Conservation (phyloP, 768 basidiomycete genomes). For the Collybiopsis luxurians region DNA sequence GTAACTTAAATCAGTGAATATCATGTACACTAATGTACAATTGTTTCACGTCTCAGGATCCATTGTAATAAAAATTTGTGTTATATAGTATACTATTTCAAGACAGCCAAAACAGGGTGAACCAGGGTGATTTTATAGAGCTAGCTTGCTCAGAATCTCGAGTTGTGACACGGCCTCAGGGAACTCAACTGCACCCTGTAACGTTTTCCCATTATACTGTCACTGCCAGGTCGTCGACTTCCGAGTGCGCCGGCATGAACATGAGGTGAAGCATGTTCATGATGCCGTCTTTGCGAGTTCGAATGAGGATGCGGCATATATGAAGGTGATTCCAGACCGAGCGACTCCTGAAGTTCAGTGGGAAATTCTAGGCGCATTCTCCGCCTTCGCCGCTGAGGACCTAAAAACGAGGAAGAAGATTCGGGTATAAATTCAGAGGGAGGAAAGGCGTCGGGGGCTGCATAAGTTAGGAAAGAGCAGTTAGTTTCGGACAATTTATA, state of each 20-base stretch:
- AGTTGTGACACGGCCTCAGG: too few relatives aligned
- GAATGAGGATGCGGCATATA: too few relatives aligned
- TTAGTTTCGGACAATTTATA: too few relatives aligned
- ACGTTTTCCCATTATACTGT: constrained; percentile 31
- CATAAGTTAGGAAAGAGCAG: background rate
- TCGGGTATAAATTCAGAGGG: background rate
- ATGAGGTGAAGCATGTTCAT: constrained; percentile 2
- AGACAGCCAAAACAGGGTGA: too few relatives aligned
- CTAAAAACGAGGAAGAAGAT: background rate
- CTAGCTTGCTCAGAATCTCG: too few relatives aligned
- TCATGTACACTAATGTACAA: too few relatives aligned
- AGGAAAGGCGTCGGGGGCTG: constrained; percentile 38
- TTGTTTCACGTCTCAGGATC: too few relatives aligned
- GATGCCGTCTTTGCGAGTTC: too few relatives aligned
- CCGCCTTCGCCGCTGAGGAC: background rate
- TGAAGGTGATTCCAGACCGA: constrained; percentile 10
- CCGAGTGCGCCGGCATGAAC: constrained; percentile 11
- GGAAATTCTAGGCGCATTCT: constrained; percentile 2
- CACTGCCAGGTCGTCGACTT: constrained; percentile 24
- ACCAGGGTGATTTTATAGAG: too few relatives aligned
- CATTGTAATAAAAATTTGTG: too few relatives aligned
- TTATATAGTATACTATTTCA: too few relatives aligned
- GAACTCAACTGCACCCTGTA: constrained; percentile 37
- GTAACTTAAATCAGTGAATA: too few relatives aligned
- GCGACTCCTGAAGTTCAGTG: constrained; percentile 13